Conservation (phyloP, 495 filamentous ascomycete genomes). For the Aspergillus ellipticus region DNA sequence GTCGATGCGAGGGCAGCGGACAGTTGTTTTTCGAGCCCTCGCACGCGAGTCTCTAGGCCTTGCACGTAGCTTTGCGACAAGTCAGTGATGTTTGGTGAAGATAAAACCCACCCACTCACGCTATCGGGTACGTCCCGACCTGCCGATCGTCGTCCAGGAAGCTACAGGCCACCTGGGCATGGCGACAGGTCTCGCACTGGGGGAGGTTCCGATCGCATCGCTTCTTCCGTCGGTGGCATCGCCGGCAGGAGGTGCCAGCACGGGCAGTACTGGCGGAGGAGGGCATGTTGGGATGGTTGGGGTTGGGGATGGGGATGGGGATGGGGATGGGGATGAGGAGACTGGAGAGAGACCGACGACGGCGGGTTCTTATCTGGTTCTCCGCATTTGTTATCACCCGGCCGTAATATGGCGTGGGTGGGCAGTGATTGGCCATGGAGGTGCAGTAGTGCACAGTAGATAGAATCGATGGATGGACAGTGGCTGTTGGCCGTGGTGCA, state of each 20-base stretch:
- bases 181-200: constrained; percentile 30
- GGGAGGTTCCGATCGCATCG: constrained; percentile 34
- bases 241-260: constrained; percentile 29
- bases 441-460: too few species aligned
- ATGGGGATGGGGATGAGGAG: too few species aligned
- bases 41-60: constrained; percentile 25
- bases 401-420: too few species aligned
- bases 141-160: constrained; percentile 35
- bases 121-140: constrained; percentile 33
- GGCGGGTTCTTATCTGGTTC: too few species aligned
- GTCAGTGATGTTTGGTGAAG: background rate
- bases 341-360: too few species aligned
- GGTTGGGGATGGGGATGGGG: background rate
- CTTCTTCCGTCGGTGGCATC: constrained; percentile 38
- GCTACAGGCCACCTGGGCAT: constrained; percentile 32
- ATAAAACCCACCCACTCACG: constrained; percentile 17
- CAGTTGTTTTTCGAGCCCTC: constrained; percentile 29
- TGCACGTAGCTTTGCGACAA: constrained; percentile 40
- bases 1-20: constrained; percentile 9
- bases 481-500: too few species aligned
- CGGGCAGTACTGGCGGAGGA: constrained; percentile 13
- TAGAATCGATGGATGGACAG: too few species aligned
- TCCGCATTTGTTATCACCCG: too few species aligned
- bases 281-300: too few species aligned
- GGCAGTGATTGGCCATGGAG: too few species aligned